Percentiles rank a stretch among this genome's conserved stretches.
Conservation (phyloP, 1,284 basidiomycete species). For the Fomitiporia mediterranea region DNA sequence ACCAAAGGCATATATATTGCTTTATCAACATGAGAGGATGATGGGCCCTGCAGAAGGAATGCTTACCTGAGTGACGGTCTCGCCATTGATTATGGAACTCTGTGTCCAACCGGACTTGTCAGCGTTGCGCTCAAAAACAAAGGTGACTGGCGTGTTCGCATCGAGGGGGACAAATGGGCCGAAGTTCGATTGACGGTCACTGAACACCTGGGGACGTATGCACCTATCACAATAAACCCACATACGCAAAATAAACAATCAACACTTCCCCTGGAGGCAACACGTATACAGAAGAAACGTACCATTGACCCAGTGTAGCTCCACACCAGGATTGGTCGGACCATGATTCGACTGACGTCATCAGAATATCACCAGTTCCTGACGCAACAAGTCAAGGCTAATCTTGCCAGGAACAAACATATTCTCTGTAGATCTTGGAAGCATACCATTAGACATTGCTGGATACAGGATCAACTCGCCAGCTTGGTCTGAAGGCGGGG, state of each 20-base stretch:
- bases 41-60: neutral
- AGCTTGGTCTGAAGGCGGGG: constrained; percentile 8
- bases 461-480: constrained; percentile 17
- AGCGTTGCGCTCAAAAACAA: constrained; percentile 14
- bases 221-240: constrained; percentile 13
- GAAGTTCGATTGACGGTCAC: neutral
- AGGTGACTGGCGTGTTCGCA: constrained; percentile 10
- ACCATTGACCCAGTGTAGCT: constrained; percentile 15
- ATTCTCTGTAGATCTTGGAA: neutral
- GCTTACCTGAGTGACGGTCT: constrained; percentile 15
- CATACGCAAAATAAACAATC: too few species aligned
- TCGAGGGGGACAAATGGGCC: constrained; percentile 12
- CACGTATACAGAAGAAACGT: neutral
- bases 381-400: neutral
- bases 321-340: constrained; percentile 17
- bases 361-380: constrained; percentile 19
- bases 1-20: neutral
- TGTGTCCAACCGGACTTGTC: constrained; percentile 17
- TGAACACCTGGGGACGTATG: constrained; percentile 15
- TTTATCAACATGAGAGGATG: neutral
- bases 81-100: constrained; percentile 5
- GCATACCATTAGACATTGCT: constrained; percentile 17
- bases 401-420: neutral
- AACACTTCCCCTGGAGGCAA: too few species aligned
- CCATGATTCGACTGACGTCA: constrained; percentile 13